phyloP scores from a whole-genome alignment of 2,329 filamentous ascomycete species.

The Neonectria coccinea region DNA sequence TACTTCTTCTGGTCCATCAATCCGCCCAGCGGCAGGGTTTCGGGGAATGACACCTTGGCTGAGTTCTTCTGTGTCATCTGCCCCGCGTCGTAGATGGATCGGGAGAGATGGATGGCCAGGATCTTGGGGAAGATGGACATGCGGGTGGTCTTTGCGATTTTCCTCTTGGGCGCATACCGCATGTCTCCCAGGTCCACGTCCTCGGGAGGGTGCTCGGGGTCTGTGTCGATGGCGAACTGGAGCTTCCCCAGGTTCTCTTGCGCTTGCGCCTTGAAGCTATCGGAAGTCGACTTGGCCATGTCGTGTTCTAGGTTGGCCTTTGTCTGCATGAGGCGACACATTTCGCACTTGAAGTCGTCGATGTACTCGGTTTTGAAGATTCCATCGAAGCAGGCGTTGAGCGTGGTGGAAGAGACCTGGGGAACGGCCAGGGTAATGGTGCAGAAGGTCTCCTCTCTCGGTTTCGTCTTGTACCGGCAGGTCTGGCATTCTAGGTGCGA shows the following conservation, averaged over 20 bases:
- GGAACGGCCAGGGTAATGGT: conserved; percentile 93
- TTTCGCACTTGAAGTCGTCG: conserved; percentile 96
- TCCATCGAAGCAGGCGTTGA: conserved; percentile 91
- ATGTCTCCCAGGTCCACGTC: conserved; percentile 81
- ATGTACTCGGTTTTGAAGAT: conserved; percentile 96
- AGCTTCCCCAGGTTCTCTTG: conserved; percentile 73
- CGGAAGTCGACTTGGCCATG: conserved; percentile 64
- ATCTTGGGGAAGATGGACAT: conserved; percentile 91
- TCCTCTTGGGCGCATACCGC: conserved; percentile 80
- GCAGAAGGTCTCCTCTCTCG: conserved; percentile 86
- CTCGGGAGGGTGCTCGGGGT: conserved; percentile 82
- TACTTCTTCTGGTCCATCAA: conserved; percentile 83
- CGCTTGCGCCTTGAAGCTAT: conserved; percentile 63
- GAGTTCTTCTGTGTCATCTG: conserved; percentile 89
- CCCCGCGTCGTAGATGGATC: conserved; percentile 87
- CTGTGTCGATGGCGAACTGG: conserved; percentile 75
- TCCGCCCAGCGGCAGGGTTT: conserved; percentile 84
- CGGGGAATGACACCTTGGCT: conserved; percentile 93
- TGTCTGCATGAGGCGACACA: conserved; percentile 87
- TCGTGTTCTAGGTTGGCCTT: conserved; percentile 72
- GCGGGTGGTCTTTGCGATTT: conserved; percentile 87
- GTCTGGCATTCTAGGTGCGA: conserved; percentile 95
- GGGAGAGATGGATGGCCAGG: conserved; percentile 89
- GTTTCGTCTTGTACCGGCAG: conserved; percentile 89
- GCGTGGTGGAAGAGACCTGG: conserved; percentile 80